A percentile compares a stretch with the other conserved stretches of the same genome.
Conservation (phyloP, 805 yeast species). For the Torulaspora microellipsoides region DNA sequence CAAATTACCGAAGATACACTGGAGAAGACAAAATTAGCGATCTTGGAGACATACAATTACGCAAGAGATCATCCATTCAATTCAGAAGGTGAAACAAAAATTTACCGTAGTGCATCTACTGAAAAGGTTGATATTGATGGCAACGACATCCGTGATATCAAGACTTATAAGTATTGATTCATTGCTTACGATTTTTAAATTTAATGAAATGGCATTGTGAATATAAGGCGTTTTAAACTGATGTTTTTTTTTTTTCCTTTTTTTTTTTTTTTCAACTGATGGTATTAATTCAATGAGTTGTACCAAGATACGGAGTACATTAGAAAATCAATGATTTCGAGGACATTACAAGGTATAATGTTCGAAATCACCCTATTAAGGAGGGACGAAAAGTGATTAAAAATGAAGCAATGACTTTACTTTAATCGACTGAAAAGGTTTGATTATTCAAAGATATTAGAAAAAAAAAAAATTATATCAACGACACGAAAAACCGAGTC, state of each 20-base stretch:
- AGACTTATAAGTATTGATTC: slow-evolving; percentile 29
- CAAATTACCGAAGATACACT: slow-evolving; percentile 54
- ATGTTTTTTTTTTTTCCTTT: slow-evolving; percentile 8
- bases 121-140: slow-evolving; percentile 33
- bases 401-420: background rate
- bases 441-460: slow-evolving; percentile 19
- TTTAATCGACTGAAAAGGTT: slow-evolving; percentile 32
- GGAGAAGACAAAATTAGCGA: slow-evolving; percentile 52
- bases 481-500: no score
- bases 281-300: slow-evolving; percentile 16
- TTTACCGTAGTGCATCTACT: slow-evolving; percentile 40
- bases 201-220: slow-evolving; percentile 24
- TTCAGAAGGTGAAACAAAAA: slow-evolving; percentile 45
- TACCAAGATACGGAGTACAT: slow-evolving; percentile 15
- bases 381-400: slow-evolving; percentile 34
- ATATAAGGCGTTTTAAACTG: slow-evolving; percentile 7
- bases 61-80: slow-evolving; percentile 51
- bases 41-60: slow-evolving; percentile 52
- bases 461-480: slow-evolving; percentile 6
- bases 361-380: slow-evolving; percentile 27
- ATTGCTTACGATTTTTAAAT: slow-evolving; percentile 1
- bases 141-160: slow-evolving; percentile 30
- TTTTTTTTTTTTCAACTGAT: background rate
- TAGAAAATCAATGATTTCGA: slow-evolving; percentile 29
- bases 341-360: no score